Percentiles rank a stretch among this genome's conserved stretches.
Conservation (phyloP, 108 stramenopile genomes). For the Schizochytrium sp. region DNA sequence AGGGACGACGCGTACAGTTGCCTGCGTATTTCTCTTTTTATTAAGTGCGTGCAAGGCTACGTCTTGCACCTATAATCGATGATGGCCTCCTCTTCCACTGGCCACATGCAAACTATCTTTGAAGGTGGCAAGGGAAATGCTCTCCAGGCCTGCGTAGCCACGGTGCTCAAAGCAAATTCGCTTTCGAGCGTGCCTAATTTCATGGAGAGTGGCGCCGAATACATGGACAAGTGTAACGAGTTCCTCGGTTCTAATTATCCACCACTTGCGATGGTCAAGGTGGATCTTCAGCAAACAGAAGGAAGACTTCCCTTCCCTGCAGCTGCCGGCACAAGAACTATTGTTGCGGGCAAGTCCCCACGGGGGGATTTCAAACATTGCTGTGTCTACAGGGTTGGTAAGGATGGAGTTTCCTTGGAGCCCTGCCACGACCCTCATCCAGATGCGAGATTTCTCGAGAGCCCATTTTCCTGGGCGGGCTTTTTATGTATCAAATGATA, state of each 20-base stretch:
- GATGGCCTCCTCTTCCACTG: neutral
- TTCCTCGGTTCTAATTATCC: neutral
- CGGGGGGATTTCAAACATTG: slow-evolving; percentile 20
- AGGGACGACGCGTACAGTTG: too few species aligned
- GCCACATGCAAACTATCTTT: slow-evolving; percentile 36
- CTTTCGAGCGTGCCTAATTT: slow-evolving; percentile 31
- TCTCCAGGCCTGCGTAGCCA: slow-evolving; percentile 44
- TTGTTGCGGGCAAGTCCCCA: slow-evolving; percentile 51
- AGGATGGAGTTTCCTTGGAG: slow-evolving; percentile 15
- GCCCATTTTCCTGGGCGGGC: slow-evolving; percentile 3
- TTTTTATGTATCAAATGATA: slow-evolving; percentile 24
- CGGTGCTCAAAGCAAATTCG: slow-evolving; percentile 30
- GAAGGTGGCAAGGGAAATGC: slow-evolving; percentile 58
- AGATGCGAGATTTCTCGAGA: neutral
- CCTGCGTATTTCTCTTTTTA: too few species aligned
- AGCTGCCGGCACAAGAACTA: neutral
- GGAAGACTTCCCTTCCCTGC: slow-evolving; percentile 7
- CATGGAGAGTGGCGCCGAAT: slow-evolving; percentile 2
- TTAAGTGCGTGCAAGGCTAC: too few species aligned
- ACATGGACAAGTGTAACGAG: slow-evolving; percentile 25
- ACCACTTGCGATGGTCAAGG: slow-evolving; percentile 5
- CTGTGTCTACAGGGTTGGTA: neutral
- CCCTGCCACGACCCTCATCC: slow-evolving; percentile 40
- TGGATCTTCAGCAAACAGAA: neutral
- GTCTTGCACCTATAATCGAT: too few species aligned